Percentiles rank a stretch among this genome's conserved stretches.
phyloP scores from a whole-genome alignment of 495 filamentous ascomycete genomes.

The Chaetomium fimeti region DNA sequence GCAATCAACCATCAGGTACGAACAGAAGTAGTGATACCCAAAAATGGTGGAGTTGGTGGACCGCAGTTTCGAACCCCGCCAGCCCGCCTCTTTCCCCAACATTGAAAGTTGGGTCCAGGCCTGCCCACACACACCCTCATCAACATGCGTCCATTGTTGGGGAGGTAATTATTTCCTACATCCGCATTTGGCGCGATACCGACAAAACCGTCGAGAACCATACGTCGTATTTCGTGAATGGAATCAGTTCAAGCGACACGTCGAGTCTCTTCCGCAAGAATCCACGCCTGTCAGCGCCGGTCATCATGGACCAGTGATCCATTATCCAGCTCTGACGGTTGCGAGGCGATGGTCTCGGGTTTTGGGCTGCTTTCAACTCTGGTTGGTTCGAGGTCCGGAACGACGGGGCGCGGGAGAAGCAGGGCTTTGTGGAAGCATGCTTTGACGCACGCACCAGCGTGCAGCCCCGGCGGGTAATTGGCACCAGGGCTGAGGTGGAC shows the following conservation, averaged over 20 bases:
- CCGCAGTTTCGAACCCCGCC: not conserved
- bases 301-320: not conserved
- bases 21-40: not conserved
- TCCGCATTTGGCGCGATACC: not conserved
- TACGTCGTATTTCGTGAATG: not conserved
- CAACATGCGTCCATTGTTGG: not conserved
- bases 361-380: not conserved
- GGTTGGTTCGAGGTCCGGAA: slow-evolving; percentile 11
- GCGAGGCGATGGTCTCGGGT: not conserved
- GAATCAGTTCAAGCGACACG: not conserved
- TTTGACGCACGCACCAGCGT: slow-evolving; percentile 28
- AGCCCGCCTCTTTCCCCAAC: not conserved
- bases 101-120: not conserved
- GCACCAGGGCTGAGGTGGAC: slow-evolving; percentile 33
- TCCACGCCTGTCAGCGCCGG: not conserved
- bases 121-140: not conserved
- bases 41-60: not conserved
- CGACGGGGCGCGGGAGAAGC: not conserved
- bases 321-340: not conserved
- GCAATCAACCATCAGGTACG: not conserved
- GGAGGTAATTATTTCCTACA: not conserved
- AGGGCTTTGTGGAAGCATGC: slow-evolving; percentile 5
- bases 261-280: not conserved
- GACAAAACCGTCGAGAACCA: not conserved
- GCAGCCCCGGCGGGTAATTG: slow-evolving; percentile 34